phyloP scores from a whole-genome alignment of 2,329 filamentous ascomycete genomes.

The Colletotrichum sp. region DNA sequence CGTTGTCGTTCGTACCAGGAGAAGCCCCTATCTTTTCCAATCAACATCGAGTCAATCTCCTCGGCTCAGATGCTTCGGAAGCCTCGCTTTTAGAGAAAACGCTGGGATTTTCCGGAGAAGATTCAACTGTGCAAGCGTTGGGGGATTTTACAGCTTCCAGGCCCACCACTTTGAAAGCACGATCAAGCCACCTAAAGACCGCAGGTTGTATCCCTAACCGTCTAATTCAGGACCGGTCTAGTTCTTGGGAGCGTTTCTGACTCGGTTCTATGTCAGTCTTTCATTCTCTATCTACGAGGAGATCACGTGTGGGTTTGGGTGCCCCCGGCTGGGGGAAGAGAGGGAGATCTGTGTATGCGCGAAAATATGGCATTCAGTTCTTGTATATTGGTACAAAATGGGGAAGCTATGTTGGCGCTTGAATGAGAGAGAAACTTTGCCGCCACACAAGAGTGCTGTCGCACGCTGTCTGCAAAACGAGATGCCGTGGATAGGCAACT shows the following conservation, averaged over 20 bases:
- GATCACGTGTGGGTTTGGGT: fast-evolving
- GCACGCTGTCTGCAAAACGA: fast-evolving
- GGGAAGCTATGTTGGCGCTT: not conserved
- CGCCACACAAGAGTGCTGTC: not conserved
- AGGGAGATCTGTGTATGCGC: not conserved
- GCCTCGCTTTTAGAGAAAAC: not conserved
- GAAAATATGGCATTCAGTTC: not conserved
- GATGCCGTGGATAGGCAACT: not conserved
- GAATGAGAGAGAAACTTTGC: not conserved
- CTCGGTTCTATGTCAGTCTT: not conserved
- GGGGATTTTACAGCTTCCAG: not conserved
- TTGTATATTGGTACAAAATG: not conserved
- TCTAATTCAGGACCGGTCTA: not conserved
- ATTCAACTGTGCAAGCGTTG: not conserved
- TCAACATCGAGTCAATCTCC: not conserved
- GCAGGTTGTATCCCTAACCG: not conserved
- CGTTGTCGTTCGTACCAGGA: no score
- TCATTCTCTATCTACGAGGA: not conserved
- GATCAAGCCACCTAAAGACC: not conserved
- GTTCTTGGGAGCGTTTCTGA: not conserved
- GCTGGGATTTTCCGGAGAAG: not conserved
- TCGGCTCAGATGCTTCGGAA: not conserved
- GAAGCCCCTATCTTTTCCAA: no score
- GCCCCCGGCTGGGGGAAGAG: not conserved
- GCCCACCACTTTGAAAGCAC: not conserved